Evolutionary conservation across 495 filamentous ascomycete genomes (phyloP), one percentile per base, ranked within the genome.

Genomic region (Chaetomium fimeti): DNA sequence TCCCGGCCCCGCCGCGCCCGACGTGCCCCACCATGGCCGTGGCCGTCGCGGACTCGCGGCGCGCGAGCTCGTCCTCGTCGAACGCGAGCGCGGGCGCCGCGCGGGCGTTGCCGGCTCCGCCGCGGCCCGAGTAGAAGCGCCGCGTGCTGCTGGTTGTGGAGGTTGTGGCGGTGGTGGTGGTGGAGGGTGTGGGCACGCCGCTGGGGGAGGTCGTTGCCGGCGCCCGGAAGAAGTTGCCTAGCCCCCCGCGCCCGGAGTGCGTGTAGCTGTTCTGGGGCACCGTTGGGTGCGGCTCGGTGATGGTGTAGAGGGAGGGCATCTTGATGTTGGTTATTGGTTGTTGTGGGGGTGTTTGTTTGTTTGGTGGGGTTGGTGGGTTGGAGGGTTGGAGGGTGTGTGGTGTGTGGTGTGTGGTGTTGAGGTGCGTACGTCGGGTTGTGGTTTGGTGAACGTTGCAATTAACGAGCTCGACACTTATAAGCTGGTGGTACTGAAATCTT

Each of bases 51-150:
- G 81, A 76, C 65, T 74, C 78, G 72, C 85, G 81, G 56, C 81
- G 81, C 68, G 88, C 84, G 63, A 93, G 86, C 74, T 97, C 93
- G 82, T 97, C 93, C 82, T 97, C 93, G 77, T 96, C 91, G 79
- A 97, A 94, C 64, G 85, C 88, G 81, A 97, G 89, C 69, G 91
- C 86, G 66, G 90, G 84, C 51, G 82, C 77, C 65, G 80, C 78
- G 80, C 90, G 89, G 64, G 92, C 83, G 78, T 97, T 98, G 67
- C 94, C 94, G 52, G 89, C 91, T 38, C 94, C 94, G 55, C 94
- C 94, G 40, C 93, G 89, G 68, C 94, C 93, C 18, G 87, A 86
- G 70, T 83, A 84, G 85, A 89, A 95, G 70, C 82, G 82, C 57
- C 86, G 81, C 29, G 67, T 76, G 20, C 74, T 77, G 45, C 73